Conservation (phyloP, 2,329 filamentous ascomycete genomes). For the Nothomitra cinnamomea region DNA sequence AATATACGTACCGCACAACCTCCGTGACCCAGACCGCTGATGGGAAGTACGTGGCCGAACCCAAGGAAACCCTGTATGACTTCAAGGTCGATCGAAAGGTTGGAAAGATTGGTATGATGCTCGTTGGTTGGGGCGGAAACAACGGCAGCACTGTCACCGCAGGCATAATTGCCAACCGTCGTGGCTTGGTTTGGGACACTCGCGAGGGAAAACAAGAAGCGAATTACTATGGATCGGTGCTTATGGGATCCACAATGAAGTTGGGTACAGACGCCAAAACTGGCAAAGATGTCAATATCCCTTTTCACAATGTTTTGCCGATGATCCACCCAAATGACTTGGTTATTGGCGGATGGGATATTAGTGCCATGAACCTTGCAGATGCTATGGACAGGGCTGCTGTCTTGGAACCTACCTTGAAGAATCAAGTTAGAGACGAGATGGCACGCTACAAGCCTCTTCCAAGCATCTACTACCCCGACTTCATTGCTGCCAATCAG, state of each 20-base stretch:
- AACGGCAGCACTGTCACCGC: slow-evolving; percentile 95
- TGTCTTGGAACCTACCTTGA: slow-evolving; percentile 90
- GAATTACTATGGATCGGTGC: slow-evolving; percentile 96
- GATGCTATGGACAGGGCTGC: slow-evolving; percentile 89
- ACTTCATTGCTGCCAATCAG: slow-evolving; percentile 98
- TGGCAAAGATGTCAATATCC: slow-evolving; percentile 81
- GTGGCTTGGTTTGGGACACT: slow-evolving; percentile 76
- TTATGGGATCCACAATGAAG: slow-evolving; percentile 97
- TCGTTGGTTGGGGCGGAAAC: slow-evolving; percentile 96
- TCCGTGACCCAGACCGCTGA: slow-evolving; percentile 52
- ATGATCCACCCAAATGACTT: slow-evolving; percentile 97
- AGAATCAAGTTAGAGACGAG: slow-evolving; percentile 79
- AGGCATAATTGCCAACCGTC: slow-evolving; percentile 90
- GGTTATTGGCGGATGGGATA: slow-evolving; percentile 92
- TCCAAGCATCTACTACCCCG: slow-evolving; percentile 94
- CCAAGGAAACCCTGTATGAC: slow-evolving; percentile 81
- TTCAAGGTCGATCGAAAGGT: slow-evolving; percentile 95
- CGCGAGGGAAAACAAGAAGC: slow-evolving; percentile 69
- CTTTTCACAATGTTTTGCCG: slow-evolving; percentile 82
- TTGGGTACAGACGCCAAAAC: slow-evolving; percentile 76
- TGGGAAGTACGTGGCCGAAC: slow-evolving; percentile 68
- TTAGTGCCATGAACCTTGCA: slow-evolving; percentile 76
- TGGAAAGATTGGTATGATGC: slow-evolving; percentile 89
- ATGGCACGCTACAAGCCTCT: slow-evolving; percentile 79
- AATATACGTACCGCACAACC: slow-evolving; percentile 94